Conservation (phyloP, 495 filamentous ascomycete species). For the Elasticomyces elasticus region DNA sequence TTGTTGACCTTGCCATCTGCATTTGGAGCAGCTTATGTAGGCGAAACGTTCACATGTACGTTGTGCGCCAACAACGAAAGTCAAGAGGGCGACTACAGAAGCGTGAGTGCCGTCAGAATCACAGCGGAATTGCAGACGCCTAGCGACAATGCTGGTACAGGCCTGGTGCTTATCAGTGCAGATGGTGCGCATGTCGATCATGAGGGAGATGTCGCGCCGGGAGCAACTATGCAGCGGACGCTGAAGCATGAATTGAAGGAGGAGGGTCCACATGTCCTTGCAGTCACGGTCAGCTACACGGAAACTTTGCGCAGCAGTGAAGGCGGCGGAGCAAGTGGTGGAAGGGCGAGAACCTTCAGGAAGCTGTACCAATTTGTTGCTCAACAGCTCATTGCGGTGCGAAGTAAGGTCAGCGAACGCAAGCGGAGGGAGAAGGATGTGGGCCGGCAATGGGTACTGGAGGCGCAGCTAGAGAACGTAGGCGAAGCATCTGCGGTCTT, state of each 20-base stretch:
- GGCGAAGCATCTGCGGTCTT: constrained; percentile 57
- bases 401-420: constrained; percentile 66
- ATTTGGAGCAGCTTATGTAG: constrained; percentile 90
- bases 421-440: constrained; percentile 30
- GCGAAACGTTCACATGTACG: constrained; percentile 88
- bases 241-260: constrained; percentile 82
- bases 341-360: constrained; percentile 72
- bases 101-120: constrained; percentile 66
- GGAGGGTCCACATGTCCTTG: constrained; percentile 84
- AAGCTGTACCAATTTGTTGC: constrained; percentile 97
- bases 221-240: constrained; percentile 70
- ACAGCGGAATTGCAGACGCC: constrained; percentile 94
- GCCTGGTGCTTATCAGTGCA: constrained; percentile 44
- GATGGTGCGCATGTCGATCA: constrained; percentile 27
- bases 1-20: constrained; percentile 80
- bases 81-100: constrained; percentile 19
- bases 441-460: constrained; percentile 42
- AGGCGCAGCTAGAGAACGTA: constrained; percentile 92
- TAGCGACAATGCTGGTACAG: constrained; percentile 40
- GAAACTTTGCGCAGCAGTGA: constrained; percentile 40
- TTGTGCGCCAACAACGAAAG: constrained; percentile 86
- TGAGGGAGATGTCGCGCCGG: constrained; percentile 48
- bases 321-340: constrained; percentile 27
- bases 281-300: constrained; percentile 89
- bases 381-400: constrained; percentile 74